phyloP scores from a whole-genome alignment of 768 basidiomycete genomes.

The Hericium erinaceus region DNA sequence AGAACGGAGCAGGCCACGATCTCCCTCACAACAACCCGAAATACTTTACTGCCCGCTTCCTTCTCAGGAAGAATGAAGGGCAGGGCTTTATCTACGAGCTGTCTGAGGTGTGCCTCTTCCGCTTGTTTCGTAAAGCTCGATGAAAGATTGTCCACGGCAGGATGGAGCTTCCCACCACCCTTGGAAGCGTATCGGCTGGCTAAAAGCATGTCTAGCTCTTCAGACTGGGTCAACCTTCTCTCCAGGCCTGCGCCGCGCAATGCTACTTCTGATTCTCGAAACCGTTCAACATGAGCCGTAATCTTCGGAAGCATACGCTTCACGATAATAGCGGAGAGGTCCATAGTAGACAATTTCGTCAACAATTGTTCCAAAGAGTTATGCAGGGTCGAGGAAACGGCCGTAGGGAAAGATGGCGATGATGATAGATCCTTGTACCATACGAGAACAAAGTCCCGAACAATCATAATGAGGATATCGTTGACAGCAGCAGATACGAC shows the following conservation, averaged over 20 bases:
- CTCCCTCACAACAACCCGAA: slow-evolving; percentile 72
- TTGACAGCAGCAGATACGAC: slow-evolving; percentile 66
- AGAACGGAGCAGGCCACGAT: slow-evolving; percentile 74
- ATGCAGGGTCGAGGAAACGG: slow-evolving; percentile 71
- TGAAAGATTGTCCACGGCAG: slow-evolving; percentile 81
- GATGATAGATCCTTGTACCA: slow-evolving; percentile 88
- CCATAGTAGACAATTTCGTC: slow-evolving; percentile 46
- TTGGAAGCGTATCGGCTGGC: slow-evolving; percentile 72
- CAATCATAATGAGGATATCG: slow-evolving; percentile 70
- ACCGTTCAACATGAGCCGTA: slow-evolving; percentile 83
- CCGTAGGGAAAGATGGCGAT: slow-evolving; percentile 81
- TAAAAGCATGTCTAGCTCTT: slow-evolving; percentile 79
- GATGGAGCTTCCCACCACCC: slow-evolving; percentile 61
- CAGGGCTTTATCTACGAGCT: slow-evolving; percentile 61
- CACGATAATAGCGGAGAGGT: slow-evolving; percentile 69
- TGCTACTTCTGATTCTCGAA: slow-evolving; percentile 81
- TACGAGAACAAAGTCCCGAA: slow-evolving; percentile 77
- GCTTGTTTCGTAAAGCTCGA: slow-evolving; percentile 84
- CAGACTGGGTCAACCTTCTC: slow-evolving; percentile 77
- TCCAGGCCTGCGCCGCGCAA: slow-evolving; percentile 77
- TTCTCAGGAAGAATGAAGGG: slow-evolving; percentile 67
- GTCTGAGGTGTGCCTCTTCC: slow-evolving; percentile 77
- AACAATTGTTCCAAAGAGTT: slow-evolving; percentile 51
- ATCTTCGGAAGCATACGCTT: slow-evolving; percentile 83
- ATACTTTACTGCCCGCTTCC: slow-evolving; percentile 60